Conservation (phyloP, 139 green algal genomes). For the Desmodesmus armatus region DNA sequence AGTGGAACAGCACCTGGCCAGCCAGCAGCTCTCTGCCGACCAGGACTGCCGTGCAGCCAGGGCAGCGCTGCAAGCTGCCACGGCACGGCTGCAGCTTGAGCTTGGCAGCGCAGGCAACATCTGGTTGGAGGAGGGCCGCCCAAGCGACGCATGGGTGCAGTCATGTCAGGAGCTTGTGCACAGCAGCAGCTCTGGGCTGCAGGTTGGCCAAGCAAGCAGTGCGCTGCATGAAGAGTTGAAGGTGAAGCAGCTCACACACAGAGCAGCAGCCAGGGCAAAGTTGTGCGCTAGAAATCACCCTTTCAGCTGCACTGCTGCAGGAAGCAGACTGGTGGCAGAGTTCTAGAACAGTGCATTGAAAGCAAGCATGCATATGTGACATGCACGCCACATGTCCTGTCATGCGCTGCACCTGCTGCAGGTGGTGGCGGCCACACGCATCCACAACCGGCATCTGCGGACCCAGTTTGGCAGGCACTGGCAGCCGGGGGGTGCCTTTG, state of each 20-base stretch:
- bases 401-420: conserved; percentile 30
- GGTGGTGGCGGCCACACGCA: conserved; percentile 57
- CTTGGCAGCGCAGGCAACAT: conserved; percentile 83
- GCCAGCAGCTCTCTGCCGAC: background rate
- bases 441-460: conserved; percentile 81
- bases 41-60: background rate
- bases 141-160: conserved; percentile 70
- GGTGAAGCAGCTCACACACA: no score
- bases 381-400: background rate
- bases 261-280: no score
- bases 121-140: conserved; percentile 76
- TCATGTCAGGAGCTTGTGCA: conserved; percentile 69
- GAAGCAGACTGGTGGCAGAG: background rate
- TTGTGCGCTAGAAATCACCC: no score
- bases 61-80: conserved; percentile 37
- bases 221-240: conserved; percentile 10
- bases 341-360: background rate
- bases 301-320: background rate
- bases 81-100: conserved; percentile 61
- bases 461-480: conserved; percentile 60
- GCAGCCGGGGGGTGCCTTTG: no score
- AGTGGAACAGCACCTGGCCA: background rate
- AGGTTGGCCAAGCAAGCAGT: conserved; percentile 13
- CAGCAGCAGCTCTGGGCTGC: conserved; percentile 41
- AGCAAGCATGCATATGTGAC: no score